A percentile compares a stretch with the other conserved stretches of the same genome.
Conservation (phyloP, 2,329 filamentous ascomycete species). For the Ophidiomyces ophidiicola region DNA sequence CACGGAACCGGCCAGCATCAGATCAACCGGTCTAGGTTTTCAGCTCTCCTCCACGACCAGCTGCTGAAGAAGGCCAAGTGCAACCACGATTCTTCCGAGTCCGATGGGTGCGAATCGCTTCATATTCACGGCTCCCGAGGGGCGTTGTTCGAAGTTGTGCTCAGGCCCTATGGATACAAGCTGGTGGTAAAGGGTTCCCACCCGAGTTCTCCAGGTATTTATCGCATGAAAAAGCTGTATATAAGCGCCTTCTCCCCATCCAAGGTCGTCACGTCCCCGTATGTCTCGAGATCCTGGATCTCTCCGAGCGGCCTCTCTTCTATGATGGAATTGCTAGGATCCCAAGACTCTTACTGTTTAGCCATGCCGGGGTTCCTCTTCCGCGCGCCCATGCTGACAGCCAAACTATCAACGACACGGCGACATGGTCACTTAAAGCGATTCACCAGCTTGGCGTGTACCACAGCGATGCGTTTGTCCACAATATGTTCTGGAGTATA, state of each 20-base stretch:
- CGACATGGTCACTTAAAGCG: conserved; percentile 8
- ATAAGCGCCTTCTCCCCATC: conserved; percentile 13
- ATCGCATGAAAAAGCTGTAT: conserved; percentile 15
- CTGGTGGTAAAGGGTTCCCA: conserved; percentile 17
- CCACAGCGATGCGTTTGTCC: conserved; percentile 6
- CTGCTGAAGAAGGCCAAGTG: conserved; percentile 12
- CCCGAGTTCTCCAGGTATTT: conserved; percentile 11
- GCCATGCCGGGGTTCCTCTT: conserved; percentile 10
- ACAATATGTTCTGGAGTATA: conserved; percentile 14
- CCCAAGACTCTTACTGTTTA: conserved; percentile 12
- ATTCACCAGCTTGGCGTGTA: conserved; percentile 13
- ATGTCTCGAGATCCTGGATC: conserved; percentile 16
- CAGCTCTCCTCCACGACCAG: conserved; percentile 11
- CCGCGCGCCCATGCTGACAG: conserved; percentile 2
- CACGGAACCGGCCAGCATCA: conserved; percentile 22
- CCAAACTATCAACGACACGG: conserved; percentile 4
- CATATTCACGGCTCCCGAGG: conserved; percentile 17
- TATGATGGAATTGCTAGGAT: conserved; percentile 13
- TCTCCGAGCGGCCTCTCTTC: conserved; percentile 9
- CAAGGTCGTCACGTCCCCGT: conserved; percentile 17
- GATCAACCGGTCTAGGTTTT: conserved; percentile 13
- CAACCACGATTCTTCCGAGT: conserved; percentile 5
- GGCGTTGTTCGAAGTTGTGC: conserved; percentile 18
- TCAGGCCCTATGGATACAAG: conserved; percentile 17
- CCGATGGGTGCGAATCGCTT: conserved; percentile 15